Evolutionary conservation across 371 early-diverging fungal genomes (phyloP).

Genomic region (Mucor lusitanicus): DNA sequence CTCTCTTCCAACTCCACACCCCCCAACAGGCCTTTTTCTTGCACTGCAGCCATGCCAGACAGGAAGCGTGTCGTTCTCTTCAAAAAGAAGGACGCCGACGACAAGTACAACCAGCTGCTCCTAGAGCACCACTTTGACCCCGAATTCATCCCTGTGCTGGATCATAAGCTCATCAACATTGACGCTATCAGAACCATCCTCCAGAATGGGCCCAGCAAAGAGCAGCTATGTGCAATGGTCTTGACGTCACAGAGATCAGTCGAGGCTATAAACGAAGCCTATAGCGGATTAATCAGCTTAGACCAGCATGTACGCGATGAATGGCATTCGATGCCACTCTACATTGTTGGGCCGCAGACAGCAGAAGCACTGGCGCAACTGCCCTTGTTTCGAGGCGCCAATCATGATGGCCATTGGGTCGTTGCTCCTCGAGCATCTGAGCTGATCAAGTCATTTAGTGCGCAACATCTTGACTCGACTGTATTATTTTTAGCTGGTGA

Average conservation of each 20-base stretch:
- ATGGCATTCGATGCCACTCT: slow-evolving; percentile 35
- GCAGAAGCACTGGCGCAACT: slow-evolving; percentile 25
- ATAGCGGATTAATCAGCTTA: background rate
- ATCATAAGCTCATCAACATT: slow-evolving; percentile 23
- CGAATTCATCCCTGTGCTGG: slow-evolving; percentile 43
- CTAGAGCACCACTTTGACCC: slow-evolving; percentile 13
- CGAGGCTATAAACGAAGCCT: slow-evolving; percentile 26
- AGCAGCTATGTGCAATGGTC: slow-evolving; percentile 23
- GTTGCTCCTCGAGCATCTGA: slow-evolving; percentile 45
- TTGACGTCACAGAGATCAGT: slow-evolving; percentile 49
- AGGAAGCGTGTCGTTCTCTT: slow-evolving; percentile 26
- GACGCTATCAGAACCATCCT: slow-evolving; percentile 18
- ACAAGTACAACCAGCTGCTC: slow-evolving; percentile 25
- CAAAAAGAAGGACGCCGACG: slow-evolving; percentile 19
- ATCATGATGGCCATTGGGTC: slow-evolving; percentile 10
- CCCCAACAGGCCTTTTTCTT: slow-evolving; percentile 1
- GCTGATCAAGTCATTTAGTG: slow-evolving; percentile 24
- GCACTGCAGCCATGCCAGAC: background rate
- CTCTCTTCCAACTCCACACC: background rate
- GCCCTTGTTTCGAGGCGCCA: slow-evolving; percentile 23
- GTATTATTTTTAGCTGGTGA: slow-evolving; percentile 59
- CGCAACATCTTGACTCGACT: slow-evolving; percentile 20
- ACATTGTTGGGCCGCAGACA: slow-evolving; percentile 57
- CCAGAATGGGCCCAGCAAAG: slow-evolving; percentile 14
- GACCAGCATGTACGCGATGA: background rate